Base-by-base conservation (phyloP, 306 rosid genomes). In the Quillaja saponaria region DNA sequence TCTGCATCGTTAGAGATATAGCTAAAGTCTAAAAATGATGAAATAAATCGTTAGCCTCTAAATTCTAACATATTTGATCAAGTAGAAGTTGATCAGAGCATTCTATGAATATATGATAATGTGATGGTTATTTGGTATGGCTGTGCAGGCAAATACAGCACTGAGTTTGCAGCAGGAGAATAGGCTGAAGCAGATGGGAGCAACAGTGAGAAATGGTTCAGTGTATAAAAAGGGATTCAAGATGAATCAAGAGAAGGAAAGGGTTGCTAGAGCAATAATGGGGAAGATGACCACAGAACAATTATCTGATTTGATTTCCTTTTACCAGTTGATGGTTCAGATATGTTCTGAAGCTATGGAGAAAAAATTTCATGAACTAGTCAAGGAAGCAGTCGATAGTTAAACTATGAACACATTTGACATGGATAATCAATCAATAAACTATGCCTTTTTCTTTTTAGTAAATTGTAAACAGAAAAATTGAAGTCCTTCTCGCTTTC, bases 81-180 rank as follows among this genome's bases (percentile, higher is more conserved):
- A 25, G 31, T 25, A 25, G 2, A 4, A 25, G 31, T 4, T 25
- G 2, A 25, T 25, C 4, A 4, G 31, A 1, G 66, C 21, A 46
- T 14, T 16, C 21, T 46, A 17, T 1, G 31, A 18, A 17, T 1
- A 47, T 25, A 14, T 65, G n/a, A n/a, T n/a, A n/a, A n/a, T n/a
- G 20, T 10, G 31, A 45, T 41, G 34, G 35, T 37, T 58, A 48
- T 42, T 13, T 31, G 60, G 58, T 4, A 21, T 71, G 35, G 20
- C 37, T 54, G n/a, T n/a, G 28, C 58, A 71, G 71, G 63, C 52
- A 17, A 71, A 42, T 50, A 50, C 35, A 18, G 44, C 67, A 34
- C 14, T 77, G 40, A 77, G 74, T 49, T 44, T 46, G 76, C 69
- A 76, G 56, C 76, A 76, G 21, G 72, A 76, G 64, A 76, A 76